Evolutionary conservation across 2,329 filamentous ascomycete species (phyloP).

Genomic region (Biscogniauxia mediterranea): DNA sequence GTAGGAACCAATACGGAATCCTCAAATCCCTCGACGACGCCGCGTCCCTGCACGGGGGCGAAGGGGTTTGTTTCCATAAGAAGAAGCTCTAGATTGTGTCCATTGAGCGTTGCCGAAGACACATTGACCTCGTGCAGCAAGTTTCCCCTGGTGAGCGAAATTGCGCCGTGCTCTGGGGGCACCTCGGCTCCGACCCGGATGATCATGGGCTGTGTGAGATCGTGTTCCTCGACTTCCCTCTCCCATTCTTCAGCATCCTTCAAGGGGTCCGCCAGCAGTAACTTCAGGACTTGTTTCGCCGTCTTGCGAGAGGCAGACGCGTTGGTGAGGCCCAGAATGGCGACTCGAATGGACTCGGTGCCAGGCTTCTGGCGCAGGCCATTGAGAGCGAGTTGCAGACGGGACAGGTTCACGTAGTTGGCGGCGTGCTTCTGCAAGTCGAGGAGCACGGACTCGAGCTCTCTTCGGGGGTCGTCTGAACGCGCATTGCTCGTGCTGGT

Average conservation of each 20-base stretch:
- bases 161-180: constrained; percentile 38
- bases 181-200: constrained; percentile 51
- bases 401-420: constrained; percentile 64
- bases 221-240: constrained; percentile 52
- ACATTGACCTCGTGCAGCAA: constrained; percentile 59
- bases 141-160: constrained; percentile 39
- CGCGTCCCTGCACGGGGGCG: constrained; percentile 40
- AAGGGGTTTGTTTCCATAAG: constrained; percentile 52
- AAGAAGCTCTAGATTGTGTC: constrained; percentile 63
- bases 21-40: constrained; percentile 44
- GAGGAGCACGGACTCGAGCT: constrained; percentile 58
- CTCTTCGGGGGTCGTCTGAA: constrained; percentile 38
- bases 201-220: constrained; percentile 57
- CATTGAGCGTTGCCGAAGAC: constrained; percentile 60
- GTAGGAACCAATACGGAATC: constrained; percentile 74
- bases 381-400: constrained; percentile 68
- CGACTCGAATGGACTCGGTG: constrained; percentile 57
- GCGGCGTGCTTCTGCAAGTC: constrained; percentile 61
- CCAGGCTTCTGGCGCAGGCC: constrained; percentile 58
- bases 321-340: constrained; percentile 50
- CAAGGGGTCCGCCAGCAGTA: constrained; percentile 70
- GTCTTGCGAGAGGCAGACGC: constrained; percentile 41
- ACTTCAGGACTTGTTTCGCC: constrained; percentile 64
- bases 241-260: constrained; percentile 65
- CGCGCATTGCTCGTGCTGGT: neutral